Conservation (phyloP, 495 filamentous ascomycete species). For the Aspergillus taichungensis region DNA sequence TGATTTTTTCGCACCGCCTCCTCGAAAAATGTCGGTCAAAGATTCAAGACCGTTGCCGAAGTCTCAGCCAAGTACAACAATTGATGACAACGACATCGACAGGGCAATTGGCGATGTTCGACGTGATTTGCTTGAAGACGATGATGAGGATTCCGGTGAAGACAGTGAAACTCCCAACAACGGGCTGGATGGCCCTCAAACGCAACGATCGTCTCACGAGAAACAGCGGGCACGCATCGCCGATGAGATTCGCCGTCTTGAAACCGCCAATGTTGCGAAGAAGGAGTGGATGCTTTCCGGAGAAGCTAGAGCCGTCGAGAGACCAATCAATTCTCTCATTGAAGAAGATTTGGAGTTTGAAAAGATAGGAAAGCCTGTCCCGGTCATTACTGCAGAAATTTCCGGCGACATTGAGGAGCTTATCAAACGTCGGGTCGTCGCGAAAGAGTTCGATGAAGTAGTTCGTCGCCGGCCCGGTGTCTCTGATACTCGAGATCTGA, state of each 20-base stretch:
- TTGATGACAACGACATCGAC: slow-evolving; percentile 56
- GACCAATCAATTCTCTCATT: slow-evolving; percentile 83
- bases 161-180: slow-evolving; percentile 33
- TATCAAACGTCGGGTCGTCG: slow-evolving; percentile 88
- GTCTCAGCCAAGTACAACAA: slow-evolving; percentile 36
- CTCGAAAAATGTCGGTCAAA: slow-evolving; percentile 54
- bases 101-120: slow-evolving; percentile 85
- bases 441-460: slow-evolving; percentile 88
- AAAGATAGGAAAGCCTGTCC: slow-evolving; percentile 87
- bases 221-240: slow-evolving; percentile 74
- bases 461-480: slow-evolving; percentile 67
- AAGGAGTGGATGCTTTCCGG: slow-evolving; percentile 85
- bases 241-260: slow-evolving; percentile 83
- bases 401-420: slow-evolving; percentile 88
- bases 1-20: slow-evolving; percentile 84
- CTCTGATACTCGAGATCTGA: slow-evolving; percentile 38
- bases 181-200: slow-evolving; percentile 38
- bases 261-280: slow-evolving; percentile 83
- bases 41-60: slow-evolving; percentile 38
- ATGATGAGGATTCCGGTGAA: slow-evolving; percentile 54
- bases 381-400: slow-evolving; percentile 88
- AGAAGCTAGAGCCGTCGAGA: slow-evolving; percentile 73
- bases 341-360: slow-evolving; percentile 97
- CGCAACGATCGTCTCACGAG: slow-evolving; percentile 70
- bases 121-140: slow-evolving; percentile 86